A percentile compares a stretch with the other conserved stretches of the same genome.
phyloP scores from a whole-genome alignment of 2,329 filamentous ascomycete species.

The Fusarium sulawesiense region DNA sequence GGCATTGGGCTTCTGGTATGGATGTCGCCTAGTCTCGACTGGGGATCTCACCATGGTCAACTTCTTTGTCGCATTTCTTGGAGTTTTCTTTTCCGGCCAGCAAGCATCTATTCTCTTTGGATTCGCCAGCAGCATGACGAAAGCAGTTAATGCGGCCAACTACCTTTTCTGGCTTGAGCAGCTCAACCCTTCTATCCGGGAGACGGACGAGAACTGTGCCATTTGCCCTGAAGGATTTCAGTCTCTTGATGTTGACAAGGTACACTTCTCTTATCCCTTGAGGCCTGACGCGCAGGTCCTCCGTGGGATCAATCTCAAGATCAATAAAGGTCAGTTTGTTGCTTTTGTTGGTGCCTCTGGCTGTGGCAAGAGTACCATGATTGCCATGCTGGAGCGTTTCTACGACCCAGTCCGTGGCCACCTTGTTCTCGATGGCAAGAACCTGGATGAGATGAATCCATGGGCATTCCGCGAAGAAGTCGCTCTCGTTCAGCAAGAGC shows the following conservation, averaged over 20 bases:
- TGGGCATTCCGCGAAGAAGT: conserved; percentile 64
- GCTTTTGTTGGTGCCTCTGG: conserved; percentile 66
- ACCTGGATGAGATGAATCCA: conserved; percentile 56
- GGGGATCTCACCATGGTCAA: conserved; percentile 62
- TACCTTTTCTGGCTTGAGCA: conserved; percentile 58
- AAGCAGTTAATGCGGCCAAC: conserved; percentile 50
- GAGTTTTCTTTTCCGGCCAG: conserved; percentile 12
- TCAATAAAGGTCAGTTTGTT: conserved; percentile 59
- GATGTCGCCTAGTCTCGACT: conserved; percentile 48
- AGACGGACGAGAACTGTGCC: conserved; percentile 55
- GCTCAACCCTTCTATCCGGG: conserved; percentile 42
- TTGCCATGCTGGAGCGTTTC: conserved; percentile 62
- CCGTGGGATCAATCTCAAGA: conserved; percentile 52
- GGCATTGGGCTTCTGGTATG: conserved; percentile 55
- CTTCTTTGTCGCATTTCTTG: conserved; percentile 60
- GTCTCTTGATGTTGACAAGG: conserved; percentile 61
- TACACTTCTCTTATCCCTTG: conserved; percentile 73
- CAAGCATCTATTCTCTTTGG: conserved; percentile 47
- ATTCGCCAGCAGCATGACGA: conserved; percentile 44
- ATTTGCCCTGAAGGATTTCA: conserved; percentile 48
- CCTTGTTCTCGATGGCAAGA: background rate
- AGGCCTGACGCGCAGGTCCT: conserved; percentile 55
- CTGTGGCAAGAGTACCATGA: conserved; percentile 70
- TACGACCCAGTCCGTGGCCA: conserved; percentile 52
- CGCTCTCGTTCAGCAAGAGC: conserved; percentile 50